Conservation (phyloP, 441 rosid species). For the Syzygium malaccense region DNA sequence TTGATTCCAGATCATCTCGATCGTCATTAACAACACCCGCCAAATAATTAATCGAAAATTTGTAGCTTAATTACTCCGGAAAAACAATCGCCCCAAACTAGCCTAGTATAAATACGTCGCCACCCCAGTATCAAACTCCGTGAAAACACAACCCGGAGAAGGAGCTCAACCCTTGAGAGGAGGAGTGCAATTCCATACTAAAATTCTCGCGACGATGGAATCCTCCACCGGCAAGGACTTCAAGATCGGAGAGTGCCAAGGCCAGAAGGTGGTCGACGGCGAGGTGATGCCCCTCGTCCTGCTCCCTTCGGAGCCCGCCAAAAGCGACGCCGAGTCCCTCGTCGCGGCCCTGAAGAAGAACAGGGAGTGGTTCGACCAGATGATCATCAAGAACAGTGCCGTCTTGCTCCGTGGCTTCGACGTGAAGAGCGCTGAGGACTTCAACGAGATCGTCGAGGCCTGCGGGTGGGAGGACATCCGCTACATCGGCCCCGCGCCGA, state of each 20-base stretch:
- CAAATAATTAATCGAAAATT: not conserved
- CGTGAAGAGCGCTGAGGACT: constrained; percentile 34
- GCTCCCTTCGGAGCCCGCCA: constrained; percentile 19
- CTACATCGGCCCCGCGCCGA: constrained; percentile 52
- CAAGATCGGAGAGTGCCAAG: constrained; percentile 46
- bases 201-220: not conserved
- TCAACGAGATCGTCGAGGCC: constrained; percentile 49
- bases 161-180: not conserved
- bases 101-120: not conserved
- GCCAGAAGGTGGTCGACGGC: constrained; percentile 57
- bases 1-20: not conserved
- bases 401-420: constrained; percentile 52
- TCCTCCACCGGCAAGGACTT: constrained; percentile 23
- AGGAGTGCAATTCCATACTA: not conserved
- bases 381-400: constrained; percentile 53
- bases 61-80: not conserved
- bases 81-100: not conserved
- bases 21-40: not conserved
- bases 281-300: constrained; percentile 50
- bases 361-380: constrained; percentile 50
- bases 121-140: not conserved
- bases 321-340: constrained; percentile 24
- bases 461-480: constrained; percentile 54
- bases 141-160: not conserved
- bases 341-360: constrained; percentile 26